Conservation (phyloP, 2,329 filamentous ascomycete species). For the Biscogniauxia sp. region DNA sequence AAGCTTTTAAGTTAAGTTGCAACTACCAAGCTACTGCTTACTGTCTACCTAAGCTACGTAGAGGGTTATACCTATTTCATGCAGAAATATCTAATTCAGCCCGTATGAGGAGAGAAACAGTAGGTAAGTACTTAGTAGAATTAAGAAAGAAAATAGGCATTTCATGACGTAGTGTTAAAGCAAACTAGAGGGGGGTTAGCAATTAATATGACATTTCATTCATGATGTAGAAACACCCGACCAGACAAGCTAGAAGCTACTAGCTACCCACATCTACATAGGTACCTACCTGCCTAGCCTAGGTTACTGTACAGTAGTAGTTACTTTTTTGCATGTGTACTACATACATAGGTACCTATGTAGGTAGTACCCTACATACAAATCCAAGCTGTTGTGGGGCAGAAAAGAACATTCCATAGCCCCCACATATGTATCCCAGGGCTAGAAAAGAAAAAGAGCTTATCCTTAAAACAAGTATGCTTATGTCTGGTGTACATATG, state of each 20-base stretch:
- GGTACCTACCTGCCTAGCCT: neutral
- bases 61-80: neutral
- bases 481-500: too few relatives aligned
- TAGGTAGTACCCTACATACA: too few relatives aligned
- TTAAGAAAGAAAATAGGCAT: neutral
- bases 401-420: neutral
- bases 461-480: neutral
- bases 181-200: neutral
- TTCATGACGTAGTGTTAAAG: neutral
- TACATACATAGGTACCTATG: too few relatives aligned
- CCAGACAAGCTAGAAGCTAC: neutral
- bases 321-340: neutral
- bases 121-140: too few relatives aligned
- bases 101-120: neutral
- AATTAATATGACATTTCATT: neutral
- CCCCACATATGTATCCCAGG: too few relatives aligned
- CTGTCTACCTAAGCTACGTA: neutral
- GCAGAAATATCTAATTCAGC: neutral
- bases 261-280: too few relatives aligned
- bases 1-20: neutral
- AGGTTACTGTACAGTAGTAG: too few relatives aligned
- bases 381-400: neutral
- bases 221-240: neutral
- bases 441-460: neutral
- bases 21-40: neutral